Percentiles rank a stretch among this genome's conserved stretches.
Conservation (phyloP, 495 filamentous ascomycete genomes). For the Immersiella caudata region DNA sequence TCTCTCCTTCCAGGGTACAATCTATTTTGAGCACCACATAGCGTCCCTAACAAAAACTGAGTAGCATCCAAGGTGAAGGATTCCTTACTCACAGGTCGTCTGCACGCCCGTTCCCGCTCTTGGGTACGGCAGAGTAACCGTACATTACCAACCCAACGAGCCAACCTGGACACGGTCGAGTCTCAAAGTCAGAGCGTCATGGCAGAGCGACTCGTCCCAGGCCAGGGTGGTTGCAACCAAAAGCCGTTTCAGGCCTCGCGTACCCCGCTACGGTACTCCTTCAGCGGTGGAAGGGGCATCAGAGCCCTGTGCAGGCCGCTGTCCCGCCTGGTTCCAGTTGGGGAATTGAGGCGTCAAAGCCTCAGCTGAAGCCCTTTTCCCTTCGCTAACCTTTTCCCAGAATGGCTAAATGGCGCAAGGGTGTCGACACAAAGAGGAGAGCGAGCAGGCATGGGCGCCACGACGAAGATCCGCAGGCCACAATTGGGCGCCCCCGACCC, state of each 20-base stretch:
- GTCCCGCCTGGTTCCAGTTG: constrained; percentile 25
- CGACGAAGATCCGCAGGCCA: constrained; percentile 12
- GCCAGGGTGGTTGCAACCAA: background rate
- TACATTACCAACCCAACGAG: background rate
- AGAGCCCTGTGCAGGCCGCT: constrained; percentile 18
- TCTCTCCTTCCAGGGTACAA: background rate
- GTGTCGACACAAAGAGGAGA: constrained; percentile 4
- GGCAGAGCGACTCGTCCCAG: background rate
- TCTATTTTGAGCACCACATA: background rate
- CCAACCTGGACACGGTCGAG: background rate
- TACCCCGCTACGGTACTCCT: constrained; percentile 7
- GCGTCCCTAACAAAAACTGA: background rate
- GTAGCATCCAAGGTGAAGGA: background rate
- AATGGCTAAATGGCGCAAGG: constrained; percentile 30
- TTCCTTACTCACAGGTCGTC: background rate
- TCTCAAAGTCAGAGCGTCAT: background rate
- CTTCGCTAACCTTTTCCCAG: constrained; percentile 39
- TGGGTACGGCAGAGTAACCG: background rate
- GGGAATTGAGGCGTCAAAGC: constrained; percentile 34
- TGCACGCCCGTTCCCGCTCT: background rate
- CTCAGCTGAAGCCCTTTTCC: constrained; percentile 34
- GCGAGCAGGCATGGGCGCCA: constrained; percentile 30
- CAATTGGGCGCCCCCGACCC: constrained; percentile 27
- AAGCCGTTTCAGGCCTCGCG: background rate
- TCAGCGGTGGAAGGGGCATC: constrained; percentile 12